Base-by-base conservation (phyloP, 2,329 filamentous ascomycete genomes). In the Fonsecaea pedrosoi region DNA sequence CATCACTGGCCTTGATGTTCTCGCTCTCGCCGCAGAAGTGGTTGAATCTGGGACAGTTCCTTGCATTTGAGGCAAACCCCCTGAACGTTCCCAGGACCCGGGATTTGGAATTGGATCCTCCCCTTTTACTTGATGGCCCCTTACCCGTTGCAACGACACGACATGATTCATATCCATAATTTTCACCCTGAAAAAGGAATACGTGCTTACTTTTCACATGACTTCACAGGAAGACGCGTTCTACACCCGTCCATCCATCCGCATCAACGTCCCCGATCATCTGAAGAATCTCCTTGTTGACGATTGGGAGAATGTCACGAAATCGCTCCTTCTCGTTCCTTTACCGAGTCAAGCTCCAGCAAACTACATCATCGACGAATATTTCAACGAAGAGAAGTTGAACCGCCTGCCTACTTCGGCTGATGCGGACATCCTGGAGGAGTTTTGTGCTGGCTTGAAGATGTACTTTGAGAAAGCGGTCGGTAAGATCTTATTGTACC, bases 221-320 rank as follows among this genome's bases (percentile, higher is more conserved):
- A 45, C 15, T 37, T 9, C 55, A 65, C 79, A 98, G 94, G 95
- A 98, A 82, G 95, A 98, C 68, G 83, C 86, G 4, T 99, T 97
- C 77, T 88, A 93, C 75, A 85, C 86, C 69, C 89, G 93, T 65
- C 94, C 94, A 21, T 92, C 92, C 18, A 90, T 99, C 74, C 92
- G 92, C 73, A 86, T 99, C 50, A 85, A 89, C 58, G 89, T 98
- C 70, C 93, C 95, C 0, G 95, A 98, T 76, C 88, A 91, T 71
- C 85, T 99, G 71, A 97, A 98, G 82, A 92, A 91, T 15, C 86
- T 96, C 69, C 87, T 99, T 2, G 95, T 99, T 25, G 95, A 99
- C 77, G 95, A 99, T 78, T 99, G 95, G 95, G 95, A 99, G 79
- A 96, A 97, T 74, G 89, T 99, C 69, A 99, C 95, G 64, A 98